phyloP scores from a whole-genome alignment of 352 stramenopile genomes.

The Globisporangium okanoganense region DNA sequence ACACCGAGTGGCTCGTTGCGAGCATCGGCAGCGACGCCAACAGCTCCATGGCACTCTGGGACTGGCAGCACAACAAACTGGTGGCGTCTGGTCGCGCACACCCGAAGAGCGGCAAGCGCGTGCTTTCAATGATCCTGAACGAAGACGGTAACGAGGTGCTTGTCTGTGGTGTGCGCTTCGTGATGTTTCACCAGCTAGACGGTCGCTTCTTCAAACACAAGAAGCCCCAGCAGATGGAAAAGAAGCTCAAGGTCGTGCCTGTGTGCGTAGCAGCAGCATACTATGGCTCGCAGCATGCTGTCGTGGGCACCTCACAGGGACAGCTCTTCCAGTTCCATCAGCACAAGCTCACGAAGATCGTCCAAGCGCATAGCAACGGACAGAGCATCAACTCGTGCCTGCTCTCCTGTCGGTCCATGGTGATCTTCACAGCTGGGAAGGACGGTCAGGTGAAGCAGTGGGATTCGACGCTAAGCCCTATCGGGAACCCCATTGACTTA shows the following conservation, averaged over 20 bases:
- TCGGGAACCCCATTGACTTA: constrained; percentile 66
- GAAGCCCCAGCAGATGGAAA: constrained; percentile 40
- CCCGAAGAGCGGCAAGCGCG: constrained; percentile 27
- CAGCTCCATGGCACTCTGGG: constrained; percentile 75
- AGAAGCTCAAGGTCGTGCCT: constrained; percentile 40
- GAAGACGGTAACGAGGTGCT: constrained; percentile 71
- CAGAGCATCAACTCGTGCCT: constrained; percentile 56
- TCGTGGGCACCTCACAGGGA: constrained; percentile 61
- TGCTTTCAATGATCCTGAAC: constrained; percentile 57
- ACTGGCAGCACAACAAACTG: constrained; percentile 64
- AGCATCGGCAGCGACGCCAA: constrained; percentile 61
- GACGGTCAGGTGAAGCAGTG: constrained; percentile 78
- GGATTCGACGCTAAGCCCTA: constrained; percentile 69
- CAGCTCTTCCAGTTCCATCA: constrained; percentile 72
- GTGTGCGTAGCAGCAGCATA: constrained; percentile 51
- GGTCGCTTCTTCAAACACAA: constrained; percentile 67
- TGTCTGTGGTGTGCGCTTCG: constrained; percentile 55
- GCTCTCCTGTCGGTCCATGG: constrained; percentile 62
- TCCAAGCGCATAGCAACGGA: constrained; percentile 53
- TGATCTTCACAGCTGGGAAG: constrained; percentile 75
- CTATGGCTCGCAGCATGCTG: constrained; percentile 42
- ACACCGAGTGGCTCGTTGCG: constrained; percentile 52
- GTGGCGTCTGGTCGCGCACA: constrained; percentile 51
- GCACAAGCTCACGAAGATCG: constrained; percentile 40
- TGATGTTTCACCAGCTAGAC: constrained; percentile 55